Evolutionary conservation across 2,329 filamentous ascomycete genomes (phyloP).

Genomic region (Fonsecaea multimorphosa): DNA sequence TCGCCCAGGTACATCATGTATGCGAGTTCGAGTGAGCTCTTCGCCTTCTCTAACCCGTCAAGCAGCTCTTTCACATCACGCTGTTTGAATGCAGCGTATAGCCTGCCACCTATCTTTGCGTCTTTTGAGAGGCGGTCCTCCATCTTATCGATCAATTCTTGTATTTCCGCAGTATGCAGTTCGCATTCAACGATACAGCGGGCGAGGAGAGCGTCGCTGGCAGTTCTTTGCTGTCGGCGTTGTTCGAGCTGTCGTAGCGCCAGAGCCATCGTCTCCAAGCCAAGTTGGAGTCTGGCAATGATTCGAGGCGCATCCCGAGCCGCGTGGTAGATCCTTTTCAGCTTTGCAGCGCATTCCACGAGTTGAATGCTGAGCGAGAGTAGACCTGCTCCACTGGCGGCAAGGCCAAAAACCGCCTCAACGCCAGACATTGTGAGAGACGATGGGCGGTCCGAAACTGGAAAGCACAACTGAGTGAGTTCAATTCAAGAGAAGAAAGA

Average conservation of each 20-base stretch:
- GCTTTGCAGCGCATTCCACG: slow-evolving; percentile 7
- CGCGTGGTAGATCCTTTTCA: slow-evolving; percentile 9
- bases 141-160: slow-evolving; percentile 2
- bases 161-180: neutral
- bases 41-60: slow-evolving; percentile 11
- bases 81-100: slow-evolving; percentile 15
- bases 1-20: slow-evolving; percentile 11
- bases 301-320: slow-evolving; percentile 8
- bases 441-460: neutral
- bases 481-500: neutral
- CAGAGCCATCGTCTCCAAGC: slow-evolving; percentile 12
- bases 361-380: slow-evolving; percentile 13
- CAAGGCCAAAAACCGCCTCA: slow-evolving; percentile 8
- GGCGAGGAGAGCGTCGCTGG: slow-evolving; percentile 5
- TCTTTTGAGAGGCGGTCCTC: neutral
- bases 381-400: slow-evolving; percentile 11
- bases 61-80: slow-evolving; percentile 8
- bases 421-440: slow-evolving; percentile 1
- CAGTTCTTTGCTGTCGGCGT: slow-evolving; percentile 4
- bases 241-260: slow-evolving; percentile 10
- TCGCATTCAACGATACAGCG: slow-evolving; percentile 8
- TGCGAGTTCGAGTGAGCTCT: slow-evolving; percentile 12
- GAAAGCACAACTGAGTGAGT: neutral
- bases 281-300: neutral
- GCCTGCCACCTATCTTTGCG: slow-evolving; percentile 1